Conservation (phyloP, 352 stramenopile species). For the Globisporangium irregulare region DNA sequence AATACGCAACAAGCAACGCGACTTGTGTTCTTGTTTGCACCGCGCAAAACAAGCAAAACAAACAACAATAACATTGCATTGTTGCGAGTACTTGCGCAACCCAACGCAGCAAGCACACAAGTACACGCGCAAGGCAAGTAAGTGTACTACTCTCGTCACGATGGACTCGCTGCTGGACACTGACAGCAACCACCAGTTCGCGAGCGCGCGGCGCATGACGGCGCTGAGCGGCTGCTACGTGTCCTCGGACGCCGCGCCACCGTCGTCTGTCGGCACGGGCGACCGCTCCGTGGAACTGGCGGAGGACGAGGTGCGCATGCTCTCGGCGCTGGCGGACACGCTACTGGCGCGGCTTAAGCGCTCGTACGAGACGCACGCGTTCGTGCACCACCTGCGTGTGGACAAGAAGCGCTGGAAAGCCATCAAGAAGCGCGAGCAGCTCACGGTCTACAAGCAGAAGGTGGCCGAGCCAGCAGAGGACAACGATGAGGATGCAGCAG, state of each 20-base stretch:
- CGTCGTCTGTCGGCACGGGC: constrained; percentile 5
- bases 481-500: constrained; percentile 7
- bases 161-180: constrained; percentile 17
- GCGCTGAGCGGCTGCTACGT: not conserved
- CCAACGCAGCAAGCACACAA: not conserved
- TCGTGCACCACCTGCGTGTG: constrained; percentile 21
- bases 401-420: constrained; percentile 61
- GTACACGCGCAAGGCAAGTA: not conserved
- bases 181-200: constrained; percentile 5
- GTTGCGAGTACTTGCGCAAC: not conserved
- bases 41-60: not conserved
- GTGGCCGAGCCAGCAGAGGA: not conserved
- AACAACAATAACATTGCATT: constrained; percentile 7
- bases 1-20: not conserved
- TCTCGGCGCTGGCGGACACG: constrained; percentile 32
- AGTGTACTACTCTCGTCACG: not conserved
- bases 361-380: constrained; percentile 33
- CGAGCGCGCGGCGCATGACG: constrained; percentile 1
- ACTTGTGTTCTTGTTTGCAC: not conserved
- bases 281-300: constrained; percentile 30
- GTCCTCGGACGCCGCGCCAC: not conserved
- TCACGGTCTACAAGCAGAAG: constrained; percentile 54
- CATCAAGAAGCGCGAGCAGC: constrained; percentile 61
- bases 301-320: constrained; percentile 48
- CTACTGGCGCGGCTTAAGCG: constrained; percentile 38